These are phyloP conservation scores for Leishmania martiniquensis DNA, from an alignment of 208 protist species.

Conservation along the genomic window DNA sequence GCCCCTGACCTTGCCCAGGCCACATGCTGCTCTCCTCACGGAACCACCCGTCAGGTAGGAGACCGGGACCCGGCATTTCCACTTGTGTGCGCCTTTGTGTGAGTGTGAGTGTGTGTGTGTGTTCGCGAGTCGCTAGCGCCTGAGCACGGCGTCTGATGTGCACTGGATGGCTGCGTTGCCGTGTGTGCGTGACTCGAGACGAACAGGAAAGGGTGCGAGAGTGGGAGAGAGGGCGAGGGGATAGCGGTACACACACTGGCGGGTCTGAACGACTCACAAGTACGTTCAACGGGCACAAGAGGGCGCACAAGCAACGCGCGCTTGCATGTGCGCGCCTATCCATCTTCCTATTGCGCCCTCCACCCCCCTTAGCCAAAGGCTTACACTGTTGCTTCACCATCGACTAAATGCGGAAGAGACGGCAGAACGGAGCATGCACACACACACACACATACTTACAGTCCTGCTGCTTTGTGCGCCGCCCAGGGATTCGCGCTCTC, in stretches of 20 bases:
- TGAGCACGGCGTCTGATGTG: neutral
- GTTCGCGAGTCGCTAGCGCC: neutral
- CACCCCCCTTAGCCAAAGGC: no score
- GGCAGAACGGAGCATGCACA: neutral
- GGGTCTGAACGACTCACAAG: no score
- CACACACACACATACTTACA: no score
- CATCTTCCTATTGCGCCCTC: no score
- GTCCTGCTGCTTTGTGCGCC: neutral
- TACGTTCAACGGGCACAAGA: no score
- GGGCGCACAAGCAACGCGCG: no score
- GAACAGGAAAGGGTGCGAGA: no score
- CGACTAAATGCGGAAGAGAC: neutral
- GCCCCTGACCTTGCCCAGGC: constrained; percentile 87
- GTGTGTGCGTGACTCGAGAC: neutral
- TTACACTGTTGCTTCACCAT: no score
- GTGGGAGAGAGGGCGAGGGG: neutral
- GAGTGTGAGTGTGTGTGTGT: no score
- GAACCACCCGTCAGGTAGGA: constrained; percentile 90
- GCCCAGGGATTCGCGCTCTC: neutral
- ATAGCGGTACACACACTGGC: neutral
- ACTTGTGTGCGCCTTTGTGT: neutral
- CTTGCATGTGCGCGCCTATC: no score
- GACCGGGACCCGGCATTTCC: constrained; percentile 71
- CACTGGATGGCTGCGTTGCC: neutral
- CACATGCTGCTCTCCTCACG: constrained; percentile 88